Evolutionary conservation across 352 stramenopile genomes (phyloP), one percentile per base, ranked within the genome.

Genomic region (Globisporangium abappressorium): DNA sequence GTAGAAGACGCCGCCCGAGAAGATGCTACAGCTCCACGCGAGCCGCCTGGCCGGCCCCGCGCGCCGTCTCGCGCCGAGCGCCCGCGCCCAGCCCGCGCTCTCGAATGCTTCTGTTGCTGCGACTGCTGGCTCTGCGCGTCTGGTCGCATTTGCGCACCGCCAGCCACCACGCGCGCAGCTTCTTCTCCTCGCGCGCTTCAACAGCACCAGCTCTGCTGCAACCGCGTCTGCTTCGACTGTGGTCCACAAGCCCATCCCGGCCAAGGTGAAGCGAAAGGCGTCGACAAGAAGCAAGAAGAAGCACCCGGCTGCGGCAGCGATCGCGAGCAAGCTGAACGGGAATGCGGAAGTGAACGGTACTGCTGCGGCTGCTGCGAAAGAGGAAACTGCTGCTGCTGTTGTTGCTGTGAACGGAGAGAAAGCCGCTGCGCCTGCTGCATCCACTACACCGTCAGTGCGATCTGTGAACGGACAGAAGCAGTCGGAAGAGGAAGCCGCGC

Each of bases 191-290:
- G 55, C 49, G 28, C 65, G 65, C 38, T 70, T 70, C 46, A 61
- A 56, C 57, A 70, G 65, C 58, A 70, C 41, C 6, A 26, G 24
- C 6, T 28, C 61, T 26, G 36, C 33, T 34, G 47, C 51, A 15
- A 47, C 47, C 8, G 46, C 28, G 0, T 15, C 57, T 54, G 22
- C 33, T 15, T 30, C 56, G 20, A 33, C 34, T 15, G 62, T 46
- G 5, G 38, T 61, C 20, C 68, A 73, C 68, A 73, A 73, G 38
- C 68, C 68, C 2, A 58, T 73, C 36, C 68, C 64, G 15, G 68
- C 68, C 14, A 73, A 73, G 34, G 36, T 73, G 56, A 70, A 70
- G 57, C 68, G 68, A 46, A 72, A 72, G 43, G 15, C 46, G 11
- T 69, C 67, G 22, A 30, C 61, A 54, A 47, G 67, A 20, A 51